These are phyloP conservation scores for Talaromyces funiculosus DNA, from an alignment of 2,329 filamentous ascomycete species.

Conservation along the genomic window DNA sequence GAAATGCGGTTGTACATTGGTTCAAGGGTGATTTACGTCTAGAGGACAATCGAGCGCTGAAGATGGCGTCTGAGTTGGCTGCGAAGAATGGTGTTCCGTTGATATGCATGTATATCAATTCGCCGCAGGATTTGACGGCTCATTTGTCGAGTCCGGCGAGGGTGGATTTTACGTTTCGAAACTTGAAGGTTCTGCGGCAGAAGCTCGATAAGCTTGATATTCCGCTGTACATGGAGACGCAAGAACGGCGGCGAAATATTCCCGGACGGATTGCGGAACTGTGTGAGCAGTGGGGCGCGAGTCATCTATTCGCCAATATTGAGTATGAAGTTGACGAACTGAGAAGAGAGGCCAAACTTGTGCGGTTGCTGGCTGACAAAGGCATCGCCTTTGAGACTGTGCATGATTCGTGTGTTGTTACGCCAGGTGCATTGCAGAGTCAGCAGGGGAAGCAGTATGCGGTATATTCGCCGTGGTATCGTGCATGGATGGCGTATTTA, in stretches of 20 bases:
- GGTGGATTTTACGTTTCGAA: conserved; percentile 76
- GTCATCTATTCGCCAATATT: conserved; percentile 73
- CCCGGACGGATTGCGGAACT: conserved; percentile 58
- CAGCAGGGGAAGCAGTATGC: conserved; percentile 72
- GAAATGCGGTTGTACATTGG: conserved; percentile 74
- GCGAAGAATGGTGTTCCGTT: conserved; percentile 64
- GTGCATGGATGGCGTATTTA: conserved; percentile 67
- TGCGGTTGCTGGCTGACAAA: conserved; percentile 55
- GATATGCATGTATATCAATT: conserved; percentile 71
- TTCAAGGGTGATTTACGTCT: conserved; percentile 77
- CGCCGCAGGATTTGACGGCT: conserved; percentile 77
- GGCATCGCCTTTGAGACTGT: conserved; percentile 65
- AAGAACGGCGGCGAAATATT: conserved; percentile 60
- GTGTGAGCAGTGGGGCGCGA: conserved; percentile 65
- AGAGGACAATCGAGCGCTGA: conserved; percentile 66
- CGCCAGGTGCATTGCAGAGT: conserved; percentile 62
- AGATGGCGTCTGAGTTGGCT: conserved; percentile 61
- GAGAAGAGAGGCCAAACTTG: conserved; percentile 65
- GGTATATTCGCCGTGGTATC: conserved; percentile 79
- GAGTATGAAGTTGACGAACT: conserved; percentile 93
- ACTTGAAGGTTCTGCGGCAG: conserved; percentile 57
- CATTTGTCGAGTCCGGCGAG: conserved; percentile 67
- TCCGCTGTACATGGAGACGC: conserved; percentile 68
- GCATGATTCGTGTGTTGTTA: conserved; percentile 78
- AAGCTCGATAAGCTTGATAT: conserved; percentile 69